A percentile compares a stretch with the other conserved stretches of the same genome.
phyloP scores from a whole-genome alignment of 192 early-diverging fungal species.

The Backusella westeae region DNA sequence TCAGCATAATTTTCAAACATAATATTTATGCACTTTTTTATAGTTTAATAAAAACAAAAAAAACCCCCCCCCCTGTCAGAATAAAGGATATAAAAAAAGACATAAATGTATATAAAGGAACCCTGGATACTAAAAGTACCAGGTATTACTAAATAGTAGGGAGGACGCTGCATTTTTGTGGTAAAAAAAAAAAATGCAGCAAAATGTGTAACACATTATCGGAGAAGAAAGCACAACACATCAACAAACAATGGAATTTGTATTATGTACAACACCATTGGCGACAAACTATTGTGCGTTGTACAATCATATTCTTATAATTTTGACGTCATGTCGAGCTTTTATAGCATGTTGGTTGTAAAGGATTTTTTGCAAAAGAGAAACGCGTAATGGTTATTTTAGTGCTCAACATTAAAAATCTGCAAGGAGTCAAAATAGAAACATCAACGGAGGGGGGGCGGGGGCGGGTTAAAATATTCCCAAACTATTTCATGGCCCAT shows the following conservation, averaged over 20 bases:
- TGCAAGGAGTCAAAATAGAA: not conserved
- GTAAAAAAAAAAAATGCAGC: too few species aligned
- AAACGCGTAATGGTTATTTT: not conserved
- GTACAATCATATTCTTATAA: not conserved
- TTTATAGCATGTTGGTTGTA: not conserved
- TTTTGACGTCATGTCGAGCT: not conserved
- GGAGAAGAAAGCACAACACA: not conserved
- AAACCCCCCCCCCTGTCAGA: too few species aligned
- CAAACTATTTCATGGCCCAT: slow-evolving; percentile 13
- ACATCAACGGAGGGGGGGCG: not conserved
- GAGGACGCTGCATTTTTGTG: not conserved
- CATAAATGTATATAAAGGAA: not conserved
- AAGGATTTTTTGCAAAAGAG: not conserved
- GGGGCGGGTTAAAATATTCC: not conserved
- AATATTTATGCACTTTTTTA: not conserved
- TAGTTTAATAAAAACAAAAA: not conserved
- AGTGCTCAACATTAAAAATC: not conserved
- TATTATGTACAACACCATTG: not conserved
- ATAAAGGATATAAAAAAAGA: not conserved
- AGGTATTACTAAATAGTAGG: not conserved
- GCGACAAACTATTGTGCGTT: not conserved
- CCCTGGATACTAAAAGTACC: not conserved
- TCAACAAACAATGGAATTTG: not conserved
- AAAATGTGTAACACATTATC: not conserved
- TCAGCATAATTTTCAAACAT: not conserved